Evolutionary conservation across 2,329 filamentous ascomycete species (phyloP).

Genomic region (Clathrospora elynae): DNA sequence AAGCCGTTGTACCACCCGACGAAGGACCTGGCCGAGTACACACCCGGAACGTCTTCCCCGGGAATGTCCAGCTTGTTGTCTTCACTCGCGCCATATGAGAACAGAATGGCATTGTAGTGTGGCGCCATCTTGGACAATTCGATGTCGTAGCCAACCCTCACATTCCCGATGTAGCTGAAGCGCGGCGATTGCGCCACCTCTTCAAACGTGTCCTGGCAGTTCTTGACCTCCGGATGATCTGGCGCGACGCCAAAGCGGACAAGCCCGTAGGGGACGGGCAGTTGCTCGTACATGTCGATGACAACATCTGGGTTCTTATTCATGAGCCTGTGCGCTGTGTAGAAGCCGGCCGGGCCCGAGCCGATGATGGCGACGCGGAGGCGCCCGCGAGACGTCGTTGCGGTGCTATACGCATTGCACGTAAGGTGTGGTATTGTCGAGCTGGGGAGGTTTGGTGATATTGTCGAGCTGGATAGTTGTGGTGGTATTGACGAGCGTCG

Average conservation of each 20-base stretch:
- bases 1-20: constrained; percentile 99
- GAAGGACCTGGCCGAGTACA: constrained; percentile 89
- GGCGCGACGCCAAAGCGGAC: constrained; percentile 96
- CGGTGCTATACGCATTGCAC: constrained; percentile 35
- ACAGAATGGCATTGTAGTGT: constrained; percentile 90
- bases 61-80: constrained; percentile 79
- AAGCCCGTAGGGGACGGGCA: constrained; percentile 90
- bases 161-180: constrained; percentile 91
- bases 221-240: constrained; percentile 99
- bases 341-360: constrained; percentile 95
- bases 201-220: constrained; percentile 91
- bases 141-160: constrained; percentile 73
- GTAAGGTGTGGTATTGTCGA: background rate
- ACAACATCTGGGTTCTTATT: constrained; percentile 71
- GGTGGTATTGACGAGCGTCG: constrained; percentile 15
- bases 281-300: constrained; percentile 94
- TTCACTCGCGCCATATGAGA: constrained; percentile 88
- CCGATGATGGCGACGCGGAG: constrained; percentile 87
- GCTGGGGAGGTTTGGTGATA: constrained; percentile 5
- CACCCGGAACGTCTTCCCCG: constrained; percentile 76
- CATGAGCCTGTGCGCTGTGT: constrained; percentile 86
- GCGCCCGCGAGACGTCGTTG: constrained; percentile 47
- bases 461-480: constrained; percentile 5
- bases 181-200: constrained; percentile 80
- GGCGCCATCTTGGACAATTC: constrained; percentile 71